Percentiles rank a stretch among this genome's conserved stretches.
Conservation (phyloP, 1,139 yeast genomes). For the Geotrichum fermentans region DNA sequence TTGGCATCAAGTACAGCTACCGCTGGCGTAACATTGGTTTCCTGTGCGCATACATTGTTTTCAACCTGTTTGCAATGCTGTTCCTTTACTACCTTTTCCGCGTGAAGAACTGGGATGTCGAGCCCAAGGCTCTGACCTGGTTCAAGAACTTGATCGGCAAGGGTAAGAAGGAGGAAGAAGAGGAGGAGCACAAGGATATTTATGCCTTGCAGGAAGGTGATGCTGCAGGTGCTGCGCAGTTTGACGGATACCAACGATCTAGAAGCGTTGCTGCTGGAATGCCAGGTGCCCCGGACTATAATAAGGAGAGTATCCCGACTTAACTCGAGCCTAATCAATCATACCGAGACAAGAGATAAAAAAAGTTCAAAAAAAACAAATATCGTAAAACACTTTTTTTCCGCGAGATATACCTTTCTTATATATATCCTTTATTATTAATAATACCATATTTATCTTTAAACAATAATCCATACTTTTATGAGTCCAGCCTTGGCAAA, state of each 20-base stretch:
- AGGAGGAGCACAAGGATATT: conserved; percentile 2
- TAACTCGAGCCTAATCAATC: too few species aligned
- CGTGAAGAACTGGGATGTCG: conserved; percentile 17
- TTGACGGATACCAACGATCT: conserved; percentile 3
- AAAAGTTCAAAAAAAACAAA: too few species aligned
- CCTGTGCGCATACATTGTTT: conserved; percentile 44
- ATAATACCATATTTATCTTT: too few species aligned
- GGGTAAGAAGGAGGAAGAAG: conserved; percentile 10
- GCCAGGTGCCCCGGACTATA: neutral
- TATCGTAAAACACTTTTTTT: too few species aligned
- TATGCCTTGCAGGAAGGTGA: conserved; percentile 15
- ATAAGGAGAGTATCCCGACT: too few species aligned
- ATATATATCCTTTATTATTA: neutral
- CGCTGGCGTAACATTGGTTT: conserved; percentile 58
- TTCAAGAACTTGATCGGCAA: conserved; percentile 10
- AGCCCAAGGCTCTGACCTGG: conserved; percentile 2
- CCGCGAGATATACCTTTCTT: too few species aligned
- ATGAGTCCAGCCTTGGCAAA: too few species aligned
- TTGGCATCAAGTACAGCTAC: conserved; percentile 45
- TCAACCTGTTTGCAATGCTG: conserved; percentile 46
- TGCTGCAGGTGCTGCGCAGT: conserved; percentile 1
- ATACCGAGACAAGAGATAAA: too few species aligned
- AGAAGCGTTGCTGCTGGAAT: neutral
- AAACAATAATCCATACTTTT: too few species aligned
- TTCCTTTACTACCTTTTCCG: conserved; percentile 36